A percentile compares a stretch with the other conserved stretches of the same genome.
Evolutionary conservation across 306 rosid species (phyloP).

Genomic region (Trifolium fragiferum): DNA sequence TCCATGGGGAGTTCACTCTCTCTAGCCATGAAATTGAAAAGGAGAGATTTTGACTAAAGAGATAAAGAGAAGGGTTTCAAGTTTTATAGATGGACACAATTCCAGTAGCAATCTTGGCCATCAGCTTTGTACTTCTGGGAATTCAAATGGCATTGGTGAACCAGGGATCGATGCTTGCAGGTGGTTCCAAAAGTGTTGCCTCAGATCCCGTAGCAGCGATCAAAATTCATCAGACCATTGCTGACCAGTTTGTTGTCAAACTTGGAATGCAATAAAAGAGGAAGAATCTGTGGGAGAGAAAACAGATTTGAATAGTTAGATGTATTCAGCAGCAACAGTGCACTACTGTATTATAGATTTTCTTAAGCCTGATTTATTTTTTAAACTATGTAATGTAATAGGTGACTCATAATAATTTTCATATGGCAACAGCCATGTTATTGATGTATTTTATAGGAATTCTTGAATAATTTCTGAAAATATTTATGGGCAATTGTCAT

Average conservation of each 20-base stretch:
- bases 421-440: conserved; percentile 62
- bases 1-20: too few relatives aligned
- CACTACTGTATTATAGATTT: conserved; percentile 64
- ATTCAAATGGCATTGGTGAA: conserved; percentile 54
- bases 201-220: too few relatives aligned
- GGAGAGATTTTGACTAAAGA: too few relatives aligned
- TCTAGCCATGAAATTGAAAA: too few relatives aligned
- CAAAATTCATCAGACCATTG: too few relatives aligned
- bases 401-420: conserved; percentile 54
- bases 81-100: too few relatives aligned
- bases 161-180: conserved; percentile 63
- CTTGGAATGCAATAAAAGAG: conserved; percentile 50
- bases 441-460: conserved; percentile 70
- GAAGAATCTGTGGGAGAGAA: conserved; percentile 47
- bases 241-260: conserved; percentile 60
- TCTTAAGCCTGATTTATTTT: conserved; percentile 46
- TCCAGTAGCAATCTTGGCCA: conserved; percentile 47
- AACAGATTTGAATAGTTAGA: conserved; percentile 63
- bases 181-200: too few relatives aligned
- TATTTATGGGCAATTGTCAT: conserved; percentile 44
- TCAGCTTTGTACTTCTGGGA: conserved; percentile 42
- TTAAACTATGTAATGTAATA: conserved; percentile 45
- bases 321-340: conserved; percentile 46
- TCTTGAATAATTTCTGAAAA: conserved; percentile 61
- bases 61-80: too few relatives aligned